Evolutionary conservation across 2,329 filamentous ascomycete species (phyloP), one percentile per base, ranked within the genome.

Genomic region (Aspergillus terreus): DNA sequence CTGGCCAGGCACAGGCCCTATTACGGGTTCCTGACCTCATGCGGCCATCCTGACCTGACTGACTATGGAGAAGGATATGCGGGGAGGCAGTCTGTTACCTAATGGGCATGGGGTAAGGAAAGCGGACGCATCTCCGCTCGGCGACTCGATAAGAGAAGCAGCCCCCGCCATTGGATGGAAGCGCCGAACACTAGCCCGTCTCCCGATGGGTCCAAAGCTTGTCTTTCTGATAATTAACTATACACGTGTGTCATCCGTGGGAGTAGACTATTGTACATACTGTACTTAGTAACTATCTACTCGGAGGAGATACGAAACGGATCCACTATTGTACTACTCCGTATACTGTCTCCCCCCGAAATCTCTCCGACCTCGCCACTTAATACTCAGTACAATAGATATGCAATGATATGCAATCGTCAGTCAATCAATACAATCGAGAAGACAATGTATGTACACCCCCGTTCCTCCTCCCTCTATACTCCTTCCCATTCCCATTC

Each of bases 21-120:
- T 30, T 11, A 7, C 10, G 27, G 27, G 35, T 7, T 38, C 35
- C 35, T 38, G 15, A n/a, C 35, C 15, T 17, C 35, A 38, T 19
- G 19, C 19, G 19, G 2, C 19, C 19, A 19, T 19, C 19, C 19
- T 19, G 19, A 19, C 19, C 19, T 19, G 19, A 35, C 33, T 35
- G 12, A 38, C 7, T 17, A 38, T 17, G 35, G 15, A 30, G 27
- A 17, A 38, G 14, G 35, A 7, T 7, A 38, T 38, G 35, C 35
- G 50, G 50, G 50, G 42, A 41, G 27, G n/a, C 32, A 12, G 38
- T 14, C 35, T 51, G 50, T 63, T 59, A 65, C 46, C 55, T 64
- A 64, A 65, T 54, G 38, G 38, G 54, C 55, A 61, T 63, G 61
- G 61, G 59, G 58, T 58, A 58, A 54, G 23, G 4, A 6, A 23